Percentiles rank a stretch among this genome's conserved stretches.
These are phyloP conservation scores for Thoreauomyces humboldtii DNA, from an alignment of 192 early-diverging fungal genomes.

Conservation along the genomic window DNA sequence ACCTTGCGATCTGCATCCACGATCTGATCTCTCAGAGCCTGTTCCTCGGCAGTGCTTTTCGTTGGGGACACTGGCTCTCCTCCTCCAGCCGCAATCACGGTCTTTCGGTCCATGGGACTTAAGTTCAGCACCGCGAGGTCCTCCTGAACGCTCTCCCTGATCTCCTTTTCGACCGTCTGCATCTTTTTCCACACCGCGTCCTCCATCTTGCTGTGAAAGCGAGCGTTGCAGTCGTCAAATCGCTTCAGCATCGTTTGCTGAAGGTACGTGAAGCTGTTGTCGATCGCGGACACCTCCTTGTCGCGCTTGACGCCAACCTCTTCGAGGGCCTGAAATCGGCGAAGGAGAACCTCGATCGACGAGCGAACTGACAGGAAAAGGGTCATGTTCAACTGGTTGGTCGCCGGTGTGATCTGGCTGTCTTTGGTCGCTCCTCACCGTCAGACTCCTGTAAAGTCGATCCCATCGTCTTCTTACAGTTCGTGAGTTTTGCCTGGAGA, in stretches of 20 bases:
- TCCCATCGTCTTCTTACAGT: slow-evolving; percentile 40
- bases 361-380: slow-evolving; percentile 20
- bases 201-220: slow-evolving; percentile 29
- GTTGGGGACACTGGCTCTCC: neutral
- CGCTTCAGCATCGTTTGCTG: slow-evolving; percentile 22
- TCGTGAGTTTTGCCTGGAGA: slow-evolving; percentile 30
- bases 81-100: neutral
- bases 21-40: neutral
- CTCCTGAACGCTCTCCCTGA: slow-evolving; percentile 26
- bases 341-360: slow-evolving; percentile 31
- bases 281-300: slow-evolving; percentile 40
- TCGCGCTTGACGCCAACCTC: slow-evolving; percentile 20
- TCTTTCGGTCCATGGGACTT: neutral
- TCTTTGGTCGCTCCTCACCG: slow-evolving; percentile 8
- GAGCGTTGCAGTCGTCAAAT: slow-evolving; percentile 23
- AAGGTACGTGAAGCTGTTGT: slow-evolving; percentile 28
- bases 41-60: neutral
- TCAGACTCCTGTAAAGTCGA: slow-evolving; percentile 27
- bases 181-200: slow-evolving; percentile 31
- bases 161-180: slow-evolving; percentile 27
- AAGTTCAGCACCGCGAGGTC: slow-evolving; percentile 33
- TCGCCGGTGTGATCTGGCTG: neutral
- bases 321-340: slow-evolving; percentile 34
- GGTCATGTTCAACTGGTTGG: neutral
- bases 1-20: neutral